A percentile compares a stretch with the other conserved stretches of the same genome.
phyloP scores from a whole-genome alignment of 2,329 filamentous ascomycete genomes.

The Colletotrichum chrysophilum region DNA sequence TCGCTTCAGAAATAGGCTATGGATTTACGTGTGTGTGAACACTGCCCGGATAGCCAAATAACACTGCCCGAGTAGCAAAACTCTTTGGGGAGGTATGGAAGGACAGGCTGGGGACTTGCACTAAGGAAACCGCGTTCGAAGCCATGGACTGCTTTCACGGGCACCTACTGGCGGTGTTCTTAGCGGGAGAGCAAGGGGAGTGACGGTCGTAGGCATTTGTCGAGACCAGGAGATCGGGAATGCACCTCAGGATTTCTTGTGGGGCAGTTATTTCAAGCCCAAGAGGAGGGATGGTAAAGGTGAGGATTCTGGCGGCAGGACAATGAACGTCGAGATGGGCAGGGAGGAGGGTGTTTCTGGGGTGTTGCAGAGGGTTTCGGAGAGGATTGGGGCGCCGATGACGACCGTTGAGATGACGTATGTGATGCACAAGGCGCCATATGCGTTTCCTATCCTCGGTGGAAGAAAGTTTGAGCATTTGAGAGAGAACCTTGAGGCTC shows the following conservation, averaged over 20 bases:
- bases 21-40: too few species aligned
- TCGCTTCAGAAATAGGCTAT: too few species aligned
- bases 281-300: not conserved
- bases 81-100: not conserved
- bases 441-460: conserved; percentile 67
- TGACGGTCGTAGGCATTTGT: too few species aligned
- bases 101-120: not conserved
- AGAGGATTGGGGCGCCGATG: not conserved
- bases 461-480: conserved; percentile 65
- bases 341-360: not conserved
- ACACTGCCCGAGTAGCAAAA: too few species aligned
- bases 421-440: conserved; percentile 62
- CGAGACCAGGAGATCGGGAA: not conserved
- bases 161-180: too few species aligned
- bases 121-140: not conserved
- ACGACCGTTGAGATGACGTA: conserved; percentile 57
- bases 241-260: not conserved
- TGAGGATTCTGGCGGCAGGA: not conserved
- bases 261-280: not conserved
- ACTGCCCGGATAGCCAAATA: too few species aligned
- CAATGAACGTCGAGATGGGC: not conserved
- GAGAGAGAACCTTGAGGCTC: conserved; percentile 9
- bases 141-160: too few species aligned
- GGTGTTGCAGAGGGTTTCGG: not conserved
- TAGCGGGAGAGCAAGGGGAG: too few species aligned